Evolutionary conservation across 2,329 filamentous ascomycete species (phyloP).

Genomic region (Scortechinia acanthostroma): DNA sequence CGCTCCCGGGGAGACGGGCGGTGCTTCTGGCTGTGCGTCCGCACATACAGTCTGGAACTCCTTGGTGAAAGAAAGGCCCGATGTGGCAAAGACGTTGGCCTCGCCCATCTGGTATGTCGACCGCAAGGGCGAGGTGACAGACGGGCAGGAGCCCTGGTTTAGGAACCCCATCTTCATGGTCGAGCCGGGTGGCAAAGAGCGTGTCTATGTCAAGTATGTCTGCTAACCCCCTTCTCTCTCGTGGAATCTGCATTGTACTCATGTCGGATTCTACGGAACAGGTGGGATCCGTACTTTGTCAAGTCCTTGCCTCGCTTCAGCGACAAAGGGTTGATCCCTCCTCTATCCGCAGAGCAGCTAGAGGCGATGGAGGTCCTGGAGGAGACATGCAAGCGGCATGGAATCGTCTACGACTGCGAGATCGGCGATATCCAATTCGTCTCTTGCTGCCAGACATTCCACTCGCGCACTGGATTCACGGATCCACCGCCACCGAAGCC

Average conservation of each 20-base stretch:
- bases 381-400: conserved; percentile 11
- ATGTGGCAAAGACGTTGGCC: conserved; percentile 3
- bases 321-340: conserved; percentile 9
- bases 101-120: conserved; percentile 5
- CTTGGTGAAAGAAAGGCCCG: background rate
- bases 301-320: conserved; percentile 3
- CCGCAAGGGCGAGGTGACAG: conserved; percentile 4
- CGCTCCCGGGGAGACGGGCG: conserved; percentile 2
- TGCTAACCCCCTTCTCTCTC: conserved; percentile 4
- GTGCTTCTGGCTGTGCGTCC: conserved; percentile 2
- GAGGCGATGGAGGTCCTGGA: conserved; percentile 14
- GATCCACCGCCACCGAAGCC: conserved; percentile 10
- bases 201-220: too few relatives aligned
- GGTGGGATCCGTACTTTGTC: conserved; percentile 5
- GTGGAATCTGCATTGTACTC: too few relatives aligned
- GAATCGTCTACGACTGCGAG: conserved; percentile 15
- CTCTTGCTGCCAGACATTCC: conserved; percentile 15
- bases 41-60: conserved; percentile 3
- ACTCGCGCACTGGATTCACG: conserved; percentile 15
- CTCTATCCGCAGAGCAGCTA: conserved; percentile 13
- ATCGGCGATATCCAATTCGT: conserved; percentile 17
- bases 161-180: too few relatives aligned
- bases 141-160: too few relatives aligned
- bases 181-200: background rate
- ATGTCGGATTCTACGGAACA: conserved; percentile 1